Percentiles rank a stretch among this genome's conserved stretches.
Evolutionary conservation across 1,284 basidiomycete species (phyloP).

Genomic region (Exobasidium rhododendri): DNA sequence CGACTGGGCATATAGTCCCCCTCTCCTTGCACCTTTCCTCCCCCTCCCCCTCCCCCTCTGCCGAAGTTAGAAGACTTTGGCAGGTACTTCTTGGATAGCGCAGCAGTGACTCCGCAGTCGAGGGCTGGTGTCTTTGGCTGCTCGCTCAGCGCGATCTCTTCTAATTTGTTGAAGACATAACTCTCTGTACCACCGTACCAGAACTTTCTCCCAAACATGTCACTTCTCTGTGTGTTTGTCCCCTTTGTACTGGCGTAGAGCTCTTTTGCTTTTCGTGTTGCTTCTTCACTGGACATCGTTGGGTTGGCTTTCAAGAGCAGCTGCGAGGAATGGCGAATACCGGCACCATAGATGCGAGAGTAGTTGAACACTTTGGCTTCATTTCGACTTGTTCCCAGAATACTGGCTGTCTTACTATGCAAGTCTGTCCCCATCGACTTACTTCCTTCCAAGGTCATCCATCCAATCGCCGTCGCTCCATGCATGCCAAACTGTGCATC

Average conservation of each 20-base stretch:
- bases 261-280: constrained; percentile 75
- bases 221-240: constrained; percentile 51
- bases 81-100: constrained; percentile 82
- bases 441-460: constrained; percentile 99
- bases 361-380: constrained; percentile 99
- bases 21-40: constrained; percentile 56
- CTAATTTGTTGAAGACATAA: constrained; percentile 98
- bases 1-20: constrained; percentile 90
- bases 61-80: constrained; percentile 55
- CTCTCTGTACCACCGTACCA: constrained; percentile 98
- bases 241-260: constrained; percentile 94
- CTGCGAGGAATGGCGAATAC: constrained; percentile 87
- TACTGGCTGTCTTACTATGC: constrained; percentile 92
- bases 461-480: constrained; percentile 93
- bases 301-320: constrained; percentile 83
- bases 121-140: constrained; percentile 86
- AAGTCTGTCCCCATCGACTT: constrained; percentile 92
- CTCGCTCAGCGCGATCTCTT: constrained; percentile 85
- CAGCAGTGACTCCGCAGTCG: constrained; percentile 88
- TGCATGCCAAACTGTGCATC: constrained; percentile 97
- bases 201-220: constrained; percentile 64
- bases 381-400: constrained; percentile 87
- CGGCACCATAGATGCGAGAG: constrained; percentile 95
- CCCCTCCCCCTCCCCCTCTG: background rate
- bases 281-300: constrained; percentile 72